Conservation (phyloP, 805 yeast genomes). For the Zygosaccharomyces pseudorouxii region DNA sequence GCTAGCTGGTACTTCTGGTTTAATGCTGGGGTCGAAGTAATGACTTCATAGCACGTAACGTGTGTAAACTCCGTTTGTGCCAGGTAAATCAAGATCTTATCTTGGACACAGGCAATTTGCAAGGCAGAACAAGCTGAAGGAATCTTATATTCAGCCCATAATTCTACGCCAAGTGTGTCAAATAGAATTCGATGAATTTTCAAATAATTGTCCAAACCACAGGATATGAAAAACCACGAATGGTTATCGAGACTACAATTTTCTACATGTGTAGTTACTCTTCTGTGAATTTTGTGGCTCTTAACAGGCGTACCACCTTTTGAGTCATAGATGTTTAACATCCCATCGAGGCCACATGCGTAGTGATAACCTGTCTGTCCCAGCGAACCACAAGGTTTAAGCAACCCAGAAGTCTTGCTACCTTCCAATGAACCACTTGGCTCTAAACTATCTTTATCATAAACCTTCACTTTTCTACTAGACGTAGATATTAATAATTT, state of each 20-base stretch:
- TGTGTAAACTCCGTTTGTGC: conserved; percentile 59
- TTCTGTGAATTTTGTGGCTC: conserved; percentile 35
- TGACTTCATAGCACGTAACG: conserved; percentile 41
- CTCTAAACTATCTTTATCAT: conserved; percentile 1
- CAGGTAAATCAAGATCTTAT: conserved; percentile 39
- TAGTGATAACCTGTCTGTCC: conserved; percentile 12
- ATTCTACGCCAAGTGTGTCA: conserved; percentile 8
- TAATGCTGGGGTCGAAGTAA: neutral
- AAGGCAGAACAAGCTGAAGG: conserved; percentile 51
- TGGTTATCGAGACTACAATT: conserved; percentile 13
- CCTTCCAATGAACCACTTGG: neutral
- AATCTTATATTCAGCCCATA: conserved; percentile 35
- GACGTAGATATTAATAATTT: conserved; percentile 17
- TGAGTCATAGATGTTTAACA: conserved; percentile 14
- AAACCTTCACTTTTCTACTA: conserved; percentile 7
- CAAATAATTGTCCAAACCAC: conserved; percentile 56
- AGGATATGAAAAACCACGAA: conserved; percentile 42
- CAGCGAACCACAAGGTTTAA: conserved; percentile 24
- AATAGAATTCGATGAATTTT: conserved; percentile 28
- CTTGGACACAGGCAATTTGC: conserved; percentile 32
- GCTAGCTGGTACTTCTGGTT: conserved; percentile 38
- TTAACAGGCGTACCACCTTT: neutral
- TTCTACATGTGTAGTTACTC: conserved; percentile 38
- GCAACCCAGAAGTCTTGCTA: conserved; percentile 13
- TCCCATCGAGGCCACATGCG: conserved; percentile 27